These are phyloP conservation scores for Colletotrichum sp. DNA, from an alignment of 2,329 filamentous ascomycete genomes.

Conservation along the genomic window DNA sequence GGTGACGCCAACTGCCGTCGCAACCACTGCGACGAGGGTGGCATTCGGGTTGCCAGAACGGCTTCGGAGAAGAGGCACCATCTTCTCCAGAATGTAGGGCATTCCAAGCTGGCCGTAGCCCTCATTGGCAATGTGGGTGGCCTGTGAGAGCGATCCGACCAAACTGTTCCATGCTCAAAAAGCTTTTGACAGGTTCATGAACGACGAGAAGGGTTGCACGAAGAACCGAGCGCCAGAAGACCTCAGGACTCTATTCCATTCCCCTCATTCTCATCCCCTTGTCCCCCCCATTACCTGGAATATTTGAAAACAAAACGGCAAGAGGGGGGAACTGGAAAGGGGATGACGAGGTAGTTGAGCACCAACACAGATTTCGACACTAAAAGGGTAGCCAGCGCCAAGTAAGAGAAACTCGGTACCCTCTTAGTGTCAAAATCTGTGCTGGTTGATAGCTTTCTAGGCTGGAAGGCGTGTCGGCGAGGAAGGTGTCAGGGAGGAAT, in stretches of 20 bases:
- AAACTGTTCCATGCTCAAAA: background rate
- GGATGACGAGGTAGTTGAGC: background rate
- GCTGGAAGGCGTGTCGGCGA: background rate
- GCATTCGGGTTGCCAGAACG: background rate
- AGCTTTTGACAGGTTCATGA: background rate
- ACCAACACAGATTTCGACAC: too few species aligned
- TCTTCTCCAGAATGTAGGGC: background rate
- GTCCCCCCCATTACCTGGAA: background rate
- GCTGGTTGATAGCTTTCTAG: background rate
- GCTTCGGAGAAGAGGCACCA: background rate
- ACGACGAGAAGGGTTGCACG: background rate
- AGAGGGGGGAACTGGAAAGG: background rate
- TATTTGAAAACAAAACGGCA: background rate
- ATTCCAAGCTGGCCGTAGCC: background rate
- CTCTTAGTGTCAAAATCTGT: background rate
- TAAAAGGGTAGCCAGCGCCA: too few species aligned
- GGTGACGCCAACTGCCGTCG: background rate
- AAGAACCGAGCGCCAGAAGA: background rate
- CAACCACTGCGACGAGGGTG: background rate
- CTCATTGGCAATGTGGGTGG: rapidly evolving
- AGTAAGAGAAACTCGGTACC: background rate
- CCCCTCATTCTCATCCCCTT: background rate
- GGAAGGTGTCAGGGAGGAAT: background rate
- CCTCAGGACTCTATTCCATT: background rate
- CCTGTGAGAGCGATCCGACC: background rate